Evolutionary conservation across 2,329 filamentous ascomycete species (phyloP), one percentile per base, ranked within the genome.

Genomic region (Phaeosphaeria sp.): DNA sequence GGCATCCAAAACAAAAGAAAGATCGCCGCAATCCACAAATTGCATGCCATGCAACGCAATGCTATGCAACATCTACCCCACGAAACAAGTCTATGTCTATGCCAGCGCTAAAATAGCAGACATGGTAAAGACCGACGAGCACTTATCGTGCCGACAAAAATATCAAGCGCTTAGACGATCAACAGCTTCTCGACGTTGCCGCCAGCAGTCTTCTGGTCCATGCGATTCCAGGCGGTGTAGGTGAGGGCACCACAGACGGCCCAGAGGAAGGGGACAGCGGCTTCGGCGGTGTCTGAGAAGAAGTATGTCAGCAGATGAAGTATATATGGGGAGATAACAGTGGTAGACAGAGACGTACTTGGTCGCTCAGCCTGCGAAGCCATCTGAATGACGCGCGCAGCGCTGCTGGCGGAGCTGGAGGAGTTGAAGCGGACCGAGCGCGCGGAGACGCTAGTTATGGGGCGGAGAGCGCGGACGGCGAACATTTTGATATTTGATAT

Each of bases 221-320:
- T 66, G 22, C 74, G 64, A 59, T 69, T 72, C 66, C 67, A 76
- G 2, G 69, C 71, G 6, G 67, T 60, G 57, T 57, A 72, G 33
- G 65, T 65, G 33, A 73, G 54, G 6, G 55, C 70, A 18, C 70
- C 73, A 50, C 66, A 72, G 3, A 69, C 50, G 13, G 60, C 66
- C 73, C 73, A 76, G 61, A 74, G 64, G 20, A 73, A 47, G 20
- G 74, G 74, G 8, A 76, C 68, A 6, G 68, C 65, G 50, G 67
- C 64, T 59, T 76, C 74, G 49, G 73, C 50, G 9, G 66, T 55
- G 33, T 21, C 68, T 73, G 39, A 5, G 2, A 0, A 8, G 8
- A 6, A 30, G 36, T 27, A 11, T 6, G 0, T 18, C n/a, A 9
- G 27, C 6, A 7, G 1, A 13, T 5, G 18, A 5, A 30, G 17